Conservation (phyloP, 441 rosid genomes). For the Capsella rubella region DNA sequence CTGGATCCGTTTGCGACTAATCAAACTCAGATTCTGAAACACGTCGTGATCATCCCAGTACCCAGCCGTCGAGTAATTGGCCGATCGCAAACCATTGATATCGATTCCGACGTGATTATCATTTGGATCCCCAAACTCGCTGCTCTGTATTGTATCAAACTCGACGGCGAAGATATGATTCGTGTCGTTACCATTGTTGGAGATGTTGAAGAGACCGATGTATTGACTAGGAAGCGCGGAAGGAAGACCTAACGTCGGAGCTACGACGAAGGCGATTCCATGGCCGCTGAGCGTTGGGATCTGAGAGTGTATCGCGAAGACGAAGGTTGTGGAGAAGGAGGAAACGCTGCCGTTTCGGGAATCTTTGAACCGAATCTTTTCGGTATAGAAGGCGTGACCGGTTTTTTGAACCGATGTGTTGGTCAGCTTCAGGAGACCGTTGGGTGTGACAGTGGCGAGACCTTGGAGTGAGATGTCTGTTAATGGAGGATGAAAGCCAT, state of each 20-base stretch:
- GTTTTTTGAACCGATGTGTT: slow-evolving; percentile 51
- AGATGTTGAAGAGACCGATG: slow-evolving; percentile 70
- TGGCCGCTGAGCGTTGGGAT: slow-evolving; percentile 79
- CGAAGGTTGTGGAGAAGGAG: slow-evolving; percentile 76
- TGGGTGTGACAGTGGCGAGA: slow-evolving; percentile 49
- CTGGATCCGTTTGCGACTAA: slow-evolving; percentile 57
- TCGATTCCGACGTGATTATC: slow-evolving; percentile 88
- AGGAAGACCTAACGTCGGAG: slow-evolving; percentile 52
- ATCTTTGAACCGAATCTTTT: slow-evolving; percentile 59
- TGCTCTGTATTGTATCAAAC: slow-evolving; percentile 74
- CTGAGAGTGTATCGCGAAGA: slow-evolving; percentile 59
- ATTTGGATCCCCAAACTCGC: slow-evolving; percentile 68
- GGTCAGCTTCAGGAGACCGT: slow-evolving; percentile 64
- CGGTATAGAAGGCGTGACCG: slow-evolving; percentile 64
- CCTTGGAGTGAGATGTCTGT: slow-evolving; percentile 56
- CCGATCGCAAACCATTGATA: slow-evolving; percentile 65
- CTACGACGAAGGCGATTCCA: slow-evolving; percentile 76
- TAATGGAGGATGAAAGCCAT: slow-evolving; percentile 38
- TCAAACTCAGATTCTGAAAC: slow-evolving; percentile 58
- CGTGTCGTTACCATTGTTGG: slow-evolving; percentile 61
- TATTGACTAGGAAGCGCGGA: slow-evolving; percentile 71
- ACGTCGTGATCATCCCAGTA: slow-evolving; percentile 44
- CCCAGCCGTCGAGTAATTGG: slow-evolving; percentile 50
- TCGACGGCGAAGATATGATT: slow-evolving; percentile 81
- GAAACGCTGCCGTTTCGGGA: slow-evolving; percentile 45